Conservation (phyloP, 108 stramenopile genomes). For the Nitzschia putrida region DNA sequence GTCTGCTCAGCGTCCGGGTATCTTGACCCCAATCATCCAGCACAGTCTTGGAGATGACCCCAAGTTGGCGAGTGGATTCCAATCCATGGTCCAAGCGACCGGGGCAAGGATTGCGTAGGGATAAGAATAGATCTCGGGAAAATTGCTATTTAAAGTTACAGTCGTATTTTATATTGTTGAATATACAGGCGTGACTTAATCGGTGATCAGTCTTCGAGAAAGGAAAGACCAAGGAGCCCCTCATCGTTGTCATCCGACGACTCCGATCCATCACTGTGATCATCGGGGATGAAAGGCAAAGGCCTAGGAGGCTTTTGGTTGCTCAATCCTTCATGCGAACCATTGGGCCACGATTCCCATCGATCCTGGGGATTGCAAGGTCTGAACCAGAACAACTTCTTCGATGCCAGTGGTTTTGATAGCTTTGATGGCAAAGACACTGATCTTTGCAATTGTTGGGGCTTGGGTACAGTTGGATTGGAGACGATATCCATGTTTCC, state of each 20-base stretch:
- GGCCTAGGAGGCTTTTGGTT: not conserved
- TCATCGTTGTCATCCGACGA: not conserved
- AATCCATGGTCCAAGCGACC: conserved; percentile 49
- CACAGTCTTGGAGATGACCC: conserved; percentile 57
- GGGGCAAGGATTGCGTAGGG: conserved; percentile 26
- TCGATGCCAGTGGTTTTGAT: not conserved
- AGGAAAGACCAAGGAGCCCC: conserved; percentile 7
- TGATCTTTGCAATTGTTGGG: not conserved
- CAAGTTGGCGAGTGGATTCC: conserved; percentile 63
- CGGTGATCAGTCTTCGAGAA: not conserved
- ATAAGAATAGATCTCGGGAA: not conserved
- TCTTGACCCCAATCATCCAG: conserved; percentile 64
- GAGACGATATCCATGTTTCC: not conserved
- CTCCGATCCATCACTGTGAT: not conserved
- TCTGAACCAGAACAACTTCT: conserved; percentile 17
- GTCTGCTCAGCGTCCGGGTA: conserved; percentile 54
- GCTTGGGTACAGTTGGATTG: not conserved
- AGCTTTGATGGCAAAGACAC: conserved; percentile 13
- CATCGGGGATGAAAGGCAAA: not conserved
- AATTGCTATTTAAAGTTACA: not conserved
- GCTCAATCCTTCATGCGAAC: not conserved
- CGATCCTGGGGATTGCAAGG: not conserved
- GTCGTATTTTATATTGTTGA: too few relatives aligned
- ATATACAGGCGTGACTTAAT: not conserved
- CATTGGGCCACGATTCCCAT: not conserved